Conservation (phyloP, 1,284 basidiomycete species). For the Taiwanofungus camphoratus region DNA sequence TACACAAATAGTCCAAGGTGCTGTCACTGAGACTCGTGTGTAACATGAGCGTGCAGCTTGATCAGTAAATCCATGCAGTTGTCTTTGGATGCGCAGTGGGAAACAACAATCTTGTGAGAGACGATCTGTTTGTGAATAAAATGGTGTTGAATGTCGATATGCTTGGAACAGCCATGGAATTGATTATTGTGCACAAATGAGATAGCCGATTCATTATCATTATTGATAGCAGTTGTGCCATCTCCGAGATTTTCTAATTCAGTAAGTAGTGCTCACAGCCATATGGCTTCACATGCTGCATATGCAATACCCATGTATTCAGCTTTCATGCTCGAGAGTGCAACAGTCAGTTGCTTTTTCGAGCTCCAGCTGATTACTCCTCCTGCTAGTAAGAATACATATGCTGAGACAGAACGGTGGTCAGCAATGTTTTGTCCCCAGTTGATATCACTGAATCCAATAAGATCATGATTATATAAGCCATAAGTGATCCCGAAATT, state of each 20-base stretch:
- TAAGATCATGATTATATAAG: neutral
- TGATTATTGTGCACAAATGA: slow-evolving; percentile 9
- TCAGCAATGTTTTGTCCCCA: neutral
- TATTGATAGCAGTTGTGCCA: slow-evolving; percentile 1
- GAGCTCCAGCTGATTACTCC: slow-evolving; percentile 20
- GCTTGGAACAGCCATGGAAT: slow-evolving; percentile 13
- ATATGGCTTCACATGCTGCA: slow-evolving; percentile 10
- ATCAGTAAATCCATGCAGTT: slow-evolving; percentile 4
- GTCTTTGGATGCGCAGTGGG: slow-evolving; percentile 2
- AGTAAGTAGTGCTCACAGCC: slow-evolving; percentile 9
- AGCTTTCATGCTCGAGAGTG: slow-evolving; percentile 24
- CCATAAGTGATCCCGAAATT: slow-evolving; percentile 4
- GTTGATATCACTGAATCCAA: slow-evolving; percentile 2
- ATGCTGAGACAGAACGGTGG: slow-evolving; percentile 11
- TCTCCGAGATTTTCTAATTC: slow-evolving; percentile 1
- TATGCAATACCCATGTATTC: slow-evolving; percentile 16
- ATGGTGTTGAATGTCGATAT: slow-evolving; percentile 12
- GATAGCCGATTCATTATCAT: slow-evolving; percentile 14
- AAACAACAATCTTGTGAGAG: slow-evolving; percentile 6
- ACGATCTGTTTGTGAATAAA: slow-evolving; percentile 12
- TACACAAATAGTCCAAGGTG: no score
- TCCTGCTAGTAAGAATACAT: slow-evolving; percentile 17
- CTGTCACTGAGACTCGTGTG: no score
- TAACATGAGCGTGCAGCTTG: slow-evolving; percentile 1
- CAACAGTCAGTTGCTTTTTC: slow-evolving; percentile 19